Evolutionary conservation across 805 yeast genomes (phyloP).

Genomic region (Priceomyces melissophilus): DNA sequence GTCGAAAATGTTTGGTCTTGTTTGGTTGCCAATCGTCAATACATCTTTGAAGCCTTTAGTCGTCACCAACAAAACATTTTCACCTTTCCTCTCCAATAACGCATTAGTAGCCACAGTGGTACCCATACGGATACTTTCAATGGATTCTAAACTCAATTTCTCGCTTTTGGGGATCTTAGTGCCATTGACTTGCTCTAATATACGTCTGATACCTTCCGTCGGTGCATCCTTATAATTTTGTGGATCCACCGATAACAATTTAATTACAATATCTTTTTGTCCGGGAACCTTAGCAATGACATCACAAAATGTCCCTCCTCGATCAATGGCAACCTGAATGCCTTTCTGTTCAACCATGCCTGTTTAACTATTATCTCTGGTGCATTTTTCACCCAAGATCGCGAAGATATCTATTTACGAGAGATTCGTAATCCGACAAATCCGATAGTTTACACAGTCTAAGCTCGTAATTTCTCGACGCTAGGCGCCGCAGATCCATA

Average conservation of each 20-base stretch:
- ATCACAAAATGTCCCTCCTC: slow-evolving; percentile 28
- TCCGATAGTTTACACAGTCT: too few relatives aligned
- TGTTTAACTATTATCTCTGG: background rate
- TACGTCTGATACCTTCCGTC: slow-evolving; percentile 81
- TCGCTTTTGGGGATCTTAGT: slow-evolving; percentile 31
- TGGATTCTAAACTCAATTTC: slow-evolving; percentile 48
- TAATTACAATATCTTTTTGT: slow-evolving; percentile 54
- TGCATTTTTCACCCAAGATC: background rate
- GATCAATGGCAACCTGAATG: slow-evolving; percentile 20
- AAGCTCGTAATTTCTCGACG: too few relatives aligned
- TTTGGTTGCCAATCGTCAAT: slow-evolving; percentile 78
- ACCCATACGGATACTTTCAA: slow-evolving; percentile 76
- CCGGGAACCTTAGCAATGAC: slow-evolving; percentile 43
- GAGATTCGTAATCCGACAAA: too few relatives aligned
- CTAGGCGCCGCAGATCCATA: too few relatives aligned
- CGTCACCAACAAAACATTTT: slow-evolving; percentile 73
- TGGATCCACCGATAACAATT: slow-evolving; percentile 85
- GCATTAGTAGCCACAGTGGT: slow-evolving; percentile 95
- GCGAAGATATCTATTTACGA: too few relatives aligned
- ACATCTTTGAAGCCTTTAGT: slow-evolving; percentile 85
- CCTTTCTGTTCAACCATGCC: slow-evolving; percentile 3
- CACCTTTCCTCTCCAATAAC: slow-evolving; percentile 84
- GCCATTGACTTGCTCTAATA: slow-evolving; percentile 59
- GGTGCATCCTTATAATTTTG: slow-evolving; percentile 87
- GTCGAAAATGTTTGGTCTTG: slow-evolving; percentile 85